A percentile compares a stretch with the other conserved stretches of the same genome.
Evolutionary conservation across 2,329 filamentous ascomycete species (phyloP).

Genomic region (Hypoxylon sp.): DNA sequence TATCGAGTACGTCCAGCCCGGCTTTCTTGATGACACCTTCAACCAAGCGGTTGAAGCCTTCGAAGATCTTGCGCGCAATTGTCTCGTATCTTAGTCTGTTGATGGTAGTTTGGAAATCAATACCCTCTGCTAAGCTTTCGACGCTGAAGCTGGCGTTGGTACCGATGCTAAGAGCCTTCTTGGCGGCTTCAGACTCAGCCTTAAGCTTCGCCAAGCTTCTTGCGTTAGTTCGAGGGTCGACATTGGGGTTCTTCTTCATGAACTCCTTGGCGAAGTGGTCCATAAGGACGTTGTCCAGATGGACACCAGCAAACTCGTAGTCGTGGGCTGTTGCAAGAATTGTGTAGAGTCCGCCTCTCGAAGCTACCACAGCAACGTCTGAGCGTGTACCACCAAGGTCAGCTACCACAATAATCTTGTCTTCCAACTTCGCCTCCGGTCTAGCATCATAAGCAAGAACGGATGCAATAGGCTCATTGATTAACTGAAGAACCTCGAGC

Average conservation of each 20-base stretch:
- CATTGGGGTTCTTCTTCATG: conserved; percentile 89
- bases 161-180: conserved; percentile 91
- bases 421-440: conserved; percentile 77
- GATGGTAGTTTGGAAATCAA: conserved; percentile 91
- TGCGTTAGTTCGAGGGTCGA: conserved; percentile 85
- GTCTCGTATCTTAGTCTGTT: conserved; percentile 96
- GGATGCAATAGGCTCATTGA: conserved; percentile 90
- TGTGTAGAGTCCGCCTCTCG: conserved; percentile 95
- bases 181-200: conserved; percentile 89
- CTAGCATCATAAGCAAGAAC: conserved; percentile 92
- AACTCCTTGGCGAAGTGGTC: conserved; percentile 99
- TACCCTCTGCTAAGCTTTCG: conserved; percentile 87
- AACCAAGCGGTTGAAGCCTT: conserved; percentile 87
- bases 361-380: conserved; percentile 90
- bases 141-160: conserved; percentile 92
- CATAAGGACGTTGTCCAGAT: conserved; percentile 90
- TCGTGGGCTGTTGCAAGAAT: conserved; percentile 94
- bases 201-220: conserved; percentile 91
- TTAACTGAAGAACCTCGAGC: conserved; percentile 91
- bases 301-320: conserved; percentile 89
- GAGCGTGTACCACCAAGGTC: conserved; percentile 94
- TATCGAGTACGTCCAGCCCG: conserved; percentile 88
- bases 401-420: conserved; percentile 92
- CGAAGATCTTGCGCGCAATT: conserved; percentile 85
- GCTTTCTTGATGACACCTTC: conserved; percentile 92